These are phyloP conservation scores for Pleoardoris graminearum DNA, from an alignment of 2,329 filamentous ascomycete species.

Conservation along the genomic window DNA sequence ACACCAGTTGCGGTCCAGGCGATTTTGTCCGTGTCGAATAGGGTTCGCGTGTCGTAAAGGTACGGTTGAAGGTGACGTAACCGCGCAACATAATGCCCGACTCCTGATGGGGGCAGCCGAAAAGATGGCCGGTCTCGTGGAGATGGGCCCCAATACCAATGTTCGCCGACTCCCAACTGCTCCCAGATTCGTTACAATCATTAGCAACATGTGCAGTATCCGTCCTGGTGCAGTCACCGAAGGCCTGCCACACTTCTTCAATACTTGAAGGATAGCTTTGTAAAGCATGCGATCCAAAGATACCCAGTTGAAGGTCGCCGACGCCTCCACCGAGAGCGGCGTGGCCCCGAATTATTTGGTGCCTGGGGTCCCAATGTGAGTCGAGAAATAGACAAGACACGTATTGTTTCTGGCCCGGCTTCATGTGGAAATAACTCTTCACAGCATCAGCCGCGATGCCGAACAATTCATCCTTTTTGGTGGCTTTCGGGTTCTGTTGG, in stretches of 20 bases:
- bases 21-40: conserved; percentile 86
- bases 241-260: conserved; percentile 87
- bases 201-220: conserved; percentile 81
- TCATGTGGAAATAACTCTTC: conserved; percentile 72
- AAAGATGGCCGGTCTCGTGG: conserved; percentile 86
- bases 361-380: conserved; percentile 77
- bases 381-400: conserved; percentile 87
- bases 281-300: conserved; percentile 90
- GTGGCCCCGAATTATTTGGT: conserved; percentile 75
- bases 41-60: conserved; percentile 78
- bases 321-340: conserved; percentile 78
- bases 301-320: conserved; percentile 77
- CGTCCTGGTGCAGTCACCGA: conserved; percentile 87
- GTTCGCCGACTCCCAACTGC: conserved; percentile 93
- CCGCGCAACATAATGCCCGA: conserved; percentile 90
- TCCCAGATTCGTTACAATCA: conserved; percentile 83
- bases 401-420: conserved; percentile 80
- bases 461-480: conserved; percentile 74
- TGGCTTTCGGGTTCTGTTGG: conserved; percentile 73
- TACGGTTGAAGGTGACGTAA: conserved; percentile 81
- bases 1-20: conserved; percentile 72
- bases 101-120: conserved; percentile 88
- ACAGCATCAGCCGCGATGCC: conserved; percentile 77
- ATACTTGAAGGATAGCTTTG: conserved; percentile 88
- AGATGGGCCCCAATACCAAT: conserved; percentile 92